Conservation (phyloP, 345 rosid species). For the Gossypium ekmanianum region DNA sequence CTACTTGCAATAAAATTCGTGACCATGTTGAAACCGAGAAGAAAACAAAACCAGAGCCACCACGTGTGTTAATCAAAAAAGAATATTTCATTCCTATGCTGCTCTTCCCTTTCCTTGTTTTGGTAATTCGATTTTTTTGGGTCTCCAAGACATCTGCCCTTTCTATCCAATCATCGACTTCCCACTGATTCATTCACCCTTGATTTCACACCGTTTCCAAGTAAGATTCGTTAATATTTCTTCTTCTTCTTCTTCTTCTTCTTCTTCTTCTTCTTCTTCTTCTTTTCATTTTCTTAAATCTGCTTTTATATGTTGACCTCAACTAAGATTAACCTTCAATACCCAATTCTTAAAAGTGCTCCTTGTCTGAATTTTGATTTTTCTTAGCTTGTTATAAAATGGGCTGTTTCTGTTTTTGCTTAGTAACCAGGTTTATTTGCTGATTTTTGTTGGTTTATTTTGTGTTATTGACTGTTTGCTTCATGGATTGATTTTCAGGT, state of each 20-base stretch:
- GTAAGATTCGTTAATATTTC: constrained; percentile 14
- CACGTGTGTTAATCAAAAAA: constrained; percentile 3
- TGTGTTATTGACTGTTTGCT: not conserved
- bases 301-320: not conserved
- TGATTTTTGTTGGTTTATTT: not conserved
- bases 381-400: not conserved
- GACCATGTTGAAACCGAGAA: not conserved
- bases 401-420: not conserved
- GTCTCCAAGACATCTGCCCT: not conserved
- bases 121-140: not conserved
- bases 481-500: not conserved
- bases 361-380: not conserved
- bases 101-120: not conserved
- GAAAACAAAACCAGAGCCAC: not conserved
- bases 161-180: constrained; percentile 6
- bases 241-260: not conserved
- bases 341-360: constrained; percentile 7
- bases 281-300: not conserved
- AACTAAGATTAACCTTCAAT: not conserved
- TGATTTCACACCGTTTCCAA: not conserved
- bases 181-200: constrained; percentile 6
- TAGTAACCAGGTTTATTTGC: not conserved
- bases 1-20: not conserved
- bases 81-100: constrained; percentile 14
- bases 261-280: not conserved